phyloP scores from a whole-genome alignment of 371 early-diverging fungal genomes.

The Gilbertella persicaria region DNA sequence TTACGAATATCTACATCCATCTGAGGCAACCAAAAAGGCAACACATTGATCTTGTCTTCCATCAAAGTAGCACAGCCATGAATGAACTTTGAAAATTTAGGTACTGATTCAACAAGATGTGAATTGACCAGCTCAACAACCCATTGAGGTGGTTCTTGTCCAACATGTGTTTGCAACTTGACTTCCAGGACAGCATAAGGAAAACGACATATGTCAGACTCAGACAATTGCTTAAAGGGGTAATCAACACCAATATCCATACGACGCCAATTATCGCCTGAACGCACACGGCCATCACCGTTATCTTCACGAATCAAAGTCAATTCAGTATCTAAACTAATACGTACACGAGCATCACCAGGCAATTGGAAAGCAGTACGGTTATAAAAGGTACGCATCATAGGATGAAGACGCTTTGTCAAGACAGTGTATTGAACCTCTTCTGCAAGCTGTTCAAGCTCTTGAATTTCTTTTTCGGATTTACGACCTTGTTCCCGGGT shows the following conservation, averaged over 20 bases:
- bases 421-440: constrained; percentile 85
- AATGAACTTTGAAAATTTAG: constrained; percentile 99
- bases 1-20: constrained; percentile 96
- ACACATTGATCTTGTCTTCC: constrained; percentile 82
- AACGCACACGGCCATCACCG: constrained; percentile 59
- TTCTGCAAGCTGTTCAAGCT: constrained; percentile 76
- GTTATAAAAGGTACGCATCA: constrained; percentile 96
- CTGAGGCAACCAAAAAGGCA: constrained; percentile 99
- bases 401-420: constrained; percentile 83
- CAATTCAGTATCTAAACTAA: constrained; percentile 98
- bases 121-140: constrained; percentile 90
- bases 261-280: constrained; percentile 94
- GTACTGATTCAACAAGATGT: constrained; percentile 95
- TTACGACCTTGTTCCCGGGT: constrained; percentile 82
- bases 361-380: constrained; percentile 99
- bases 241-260: constrained; percentile 91
- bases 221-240: constrained; percentile 91
- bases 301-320: constrained; percentile 98
- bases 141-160: constrained; percentile 96
- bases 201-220: constrained; percentile 89
- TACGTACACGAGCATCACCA: constrained; percentile 97
- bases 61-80: constrained; percentile 96
- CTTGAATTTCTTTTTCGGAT: constrained; percentile 81
- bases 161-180: constrained; percentile 94
- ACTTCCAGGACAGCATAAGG: constrained; percentile 99